A percentile compares a stretch with the other conserved stretches of the same genome.
These are phyloP conservation scores for Tolypocladium guangdongense DNA, from an alignment of 2,329 filamentous ascomycete species.

Conservation along the genomic window DNA sequence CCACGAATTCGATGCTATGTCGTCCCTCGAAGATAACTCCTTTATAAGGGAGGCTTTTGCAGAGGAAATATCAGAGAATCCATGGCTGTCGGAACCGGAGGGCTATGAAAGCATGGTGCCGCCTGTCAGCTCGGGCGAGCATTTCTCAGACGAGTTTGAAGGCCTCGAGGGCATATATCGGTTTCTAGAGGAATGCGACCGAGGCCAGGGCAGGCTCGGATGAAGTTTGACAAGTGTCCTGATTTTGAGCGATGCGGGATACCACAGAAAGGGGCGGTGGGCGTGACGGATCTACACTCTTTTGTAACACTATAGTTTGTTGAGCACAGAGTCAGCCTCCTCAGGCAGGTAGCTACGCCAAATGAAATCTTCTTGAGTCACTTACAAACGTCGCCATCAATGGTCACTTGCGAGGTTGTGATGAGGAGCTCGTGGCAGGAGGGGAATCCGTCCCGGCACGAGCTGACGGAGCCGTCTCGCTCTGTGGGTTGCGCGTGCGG, in stretches of 20 bases:
- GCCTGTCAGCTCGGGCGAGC: slow-evolving; percentile 30
- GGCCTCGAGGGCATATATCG: slow-evolving; percentile 46
- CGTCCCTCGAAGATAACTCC: slow-evolving; percentile 22
- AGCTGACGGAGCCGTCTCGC: background rate
- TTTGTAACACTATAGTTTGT: slow-evolving; percentile 7
- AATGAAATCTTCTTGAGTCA: background rate
- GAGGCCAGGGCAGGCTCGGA: slow-evolving; percentile 22
- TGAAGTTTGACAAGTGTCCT: slow-evolving; percentile 3
- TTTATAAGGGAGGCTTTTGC: slow-evolving; percentile 29
- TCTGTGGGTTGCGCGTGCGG: background rate
- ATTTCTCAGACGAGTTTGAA: slow-evolving; percentile 38
- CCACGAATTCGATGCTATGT: slow-evolving; percentile 28
- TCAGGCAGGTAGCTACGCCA: background rate
- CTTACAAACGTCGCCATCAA: background rate
- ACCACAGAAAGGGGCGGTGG: background rate
- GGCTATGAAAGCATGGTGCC: slow-evolving; percentile 42
- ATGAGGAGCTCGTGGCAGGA: background rate
- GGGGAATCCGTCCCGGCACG: background rate
- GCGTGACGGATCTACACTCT: slow-evolving; percentile 10
- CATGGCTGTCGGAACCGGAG: slow-evolving; percentile 37
- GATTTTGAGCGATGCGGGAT: background rate
- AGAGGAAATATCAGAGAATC: slow-evolving; percentile 32
- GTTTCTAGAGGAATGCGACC: slow-evolving; percentile 48
- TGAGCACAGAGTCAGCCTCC: background rate
- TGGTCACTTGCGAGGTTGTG: background rate